Evolutionary conservation across 1,139 yeast species (phyloP).

Genomic region (Chernovozyma aurita): DNA sequence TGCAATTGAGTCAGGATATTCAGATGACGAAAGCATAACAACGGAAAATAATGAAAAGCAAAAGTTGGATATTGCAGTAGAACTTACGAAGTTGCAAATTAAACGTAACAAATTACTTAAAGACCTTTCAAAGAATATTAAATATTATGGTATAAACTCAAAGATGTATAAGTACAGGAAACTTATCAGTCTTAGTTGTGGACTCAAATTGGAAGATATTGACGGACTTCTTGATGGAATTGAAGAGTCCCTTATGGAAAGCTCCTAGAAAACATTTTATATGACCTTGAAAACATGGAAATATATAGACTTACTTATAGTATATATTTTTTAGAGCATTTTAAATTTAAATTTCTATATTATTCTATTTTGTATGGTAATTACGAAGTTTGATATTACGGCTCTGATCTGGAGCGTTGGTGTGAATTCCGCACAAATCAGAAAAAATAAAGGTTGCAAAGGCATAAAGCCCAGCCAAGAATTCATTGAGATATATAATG

Average conservation of each 20-base stretch:
- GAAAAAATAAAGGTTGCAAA: too few relatives aligned
- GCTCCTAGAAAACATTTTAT: slow-evolving; percentile 1
- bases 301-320: too few relatives aligned
- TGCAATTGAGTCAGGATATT: slow-evolving; percentile 6
- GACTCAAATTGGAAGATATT: slow-evolving; percentile 72
- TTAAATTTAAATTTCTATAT: too few relatives aligned
- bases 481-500: too few relatives aligned
- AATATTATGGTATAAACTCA: slow-evolving; percentile 35
- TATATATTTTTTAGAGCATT: neutral
- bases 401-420: too few relatives aligned
- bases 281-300: too few relatives aligned
- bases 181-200: slow-evolving; percentile 79
- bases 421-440: too few relatives aligned
- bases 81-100: slow-evolving; percentile 52
- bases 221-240: slow-evolving; percentile 55
- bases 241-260: slow-evolving; percentile 39
- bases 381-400: too few relatives aligned
- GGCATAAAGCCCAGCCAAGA: too few relatives aligned
- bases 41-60: slow-evolving; percentile 8
- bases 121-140: slow-evolving; percentile 31
- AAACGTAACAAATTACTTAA: slow-evolving; percentile 35
- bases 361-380: too few relatives aligned
- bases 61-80: slow-evolving; percentile 23
- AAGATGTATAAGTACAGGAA: slow-evolving; percentile 80
- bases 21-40: slow-evolving; percentile 8